phyloP scores from a whole-genome alignment of 495 filamentous ascomycete genomes.

The Neurospora sublineolata region DNA sequence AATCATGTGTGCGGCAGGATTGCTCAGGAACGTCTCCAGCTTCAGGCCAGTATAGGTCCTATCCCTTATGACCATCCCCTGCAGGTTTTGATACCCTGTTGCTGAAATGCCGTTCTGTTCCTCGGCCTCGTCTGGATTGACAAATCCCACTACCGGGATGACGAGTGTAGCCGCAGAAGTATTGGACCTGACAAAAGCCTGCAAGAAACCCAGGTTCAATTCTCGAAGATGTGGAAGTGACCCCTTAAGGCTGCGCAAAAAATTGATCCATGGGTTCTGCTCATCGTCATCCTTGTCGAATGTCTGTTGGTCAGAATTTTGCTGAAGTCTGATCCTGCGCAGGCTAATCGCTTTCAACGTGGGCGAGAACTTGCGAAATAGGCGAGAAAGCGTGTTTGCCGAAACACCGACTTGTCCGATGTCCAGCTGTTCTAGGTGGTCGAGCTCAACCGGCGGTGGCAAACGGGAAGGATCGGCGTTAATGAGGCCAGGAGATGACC shows the following conservation, averaged over 20 bases:
- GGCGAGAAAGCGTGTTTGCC: neutral
- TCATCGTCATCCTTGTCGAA: neutral
- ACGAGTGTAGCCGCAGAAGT: neutral
- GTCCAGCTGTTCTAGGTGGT: neutral
- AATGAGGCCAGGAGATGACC: neutral
- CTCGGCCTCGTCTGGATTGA: neutral
- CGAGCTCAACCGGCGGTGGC: neutral
- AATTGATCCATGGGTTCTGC: neutral
- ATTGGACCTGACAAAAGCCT: neutral
- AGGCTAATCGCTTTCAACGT: neutral
- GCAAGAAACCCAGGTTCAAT: neutral
- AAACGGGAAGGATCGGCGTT: neutral
- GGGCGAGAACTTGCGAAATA: neutral
- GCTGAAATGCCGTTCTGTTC: neutral
- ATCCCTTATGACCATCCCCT: neutral
- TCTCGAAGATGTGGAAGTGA: neutral
- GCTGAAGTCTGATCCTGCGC: neutral
- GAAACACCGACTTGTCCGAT: neutral
- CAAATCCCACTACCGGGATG: neutral
- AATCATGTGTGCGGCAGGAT: neutral
- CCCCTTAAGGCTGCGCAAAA: neutral
- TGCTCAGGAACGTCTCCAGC: neutral
- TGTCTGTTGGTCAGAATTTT: neutral
- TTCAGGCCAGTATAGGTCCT: neutral
- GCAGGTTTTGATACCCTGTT: neutral